These are phyloP conservation scores for Echites panduratus DNA, from an alignment of 257 asterid species.

Conservation along the genomic window DNA sequence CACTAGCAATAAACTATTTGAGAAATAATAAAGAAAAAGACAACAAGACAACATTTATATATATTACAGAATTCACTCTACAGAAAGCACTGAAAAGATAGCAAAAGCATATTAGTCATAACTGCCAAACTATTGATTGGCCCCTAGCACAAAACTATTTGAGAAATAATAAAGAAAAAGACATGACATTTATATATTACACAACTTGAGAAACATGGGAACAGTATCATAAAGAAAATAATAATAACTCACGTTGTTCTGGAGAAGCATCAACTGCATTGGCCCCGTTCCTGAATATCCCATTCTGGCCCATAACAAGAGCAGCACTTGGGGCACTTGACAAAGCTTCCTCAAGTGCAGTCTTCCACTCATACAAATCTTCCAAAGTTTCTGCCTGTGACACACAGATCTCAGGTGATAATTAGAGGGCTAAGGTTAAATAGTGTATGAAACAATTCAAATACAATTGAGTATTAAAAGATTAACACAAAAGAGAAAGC, in stretches of 20 bases:
- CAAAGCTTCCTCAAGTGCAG: slow-evolving; percentile 94
- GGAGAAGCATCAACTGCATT: slow-evolving; percentile 51
- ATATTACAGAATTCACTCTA: slow-evolving; percentile 3
- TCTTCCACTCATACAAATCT: slow-evolving; percentile 91
- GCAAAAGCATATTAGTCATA: neutral
- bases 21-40: neutral
- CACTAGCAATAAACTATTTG: neutral
- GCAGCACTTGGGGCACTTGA: slow-evolving; percentile 82
- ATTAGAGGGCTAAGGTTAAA: neutral
- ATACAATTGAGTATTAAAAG: neutral
- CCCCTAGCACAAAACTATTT: neutral
- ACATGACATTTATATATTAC: neutral
- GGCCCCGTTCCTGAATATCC: slow-evolving; percentile 58
- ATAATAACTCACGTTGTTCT: slow-evolving; percentile 50
- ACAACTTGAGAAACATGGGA: neutral
- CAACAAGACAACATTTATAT: neutral
- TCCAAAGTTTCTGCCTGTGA: slow-evolving; percentile 89
- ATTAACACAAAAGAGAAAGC: neutral
- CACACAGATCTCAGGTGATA: slow-evolving; percentile 15
- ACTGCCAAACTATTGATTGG: neutral
- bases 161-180: neutral
- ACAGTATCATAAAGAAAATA: slow-evolving; percentile 2
- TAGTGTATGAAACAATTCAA: neutral
- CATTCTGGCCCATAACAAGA: slow-evolving; percentile 67
- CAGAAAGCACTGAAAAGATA: neutral